A percentile compares a stretch with the other conserved stretches of the same genome.
phyloP scores from a whole-genome alignment of 257 asterid species.

The Orobanche coerulescens region DNA sequence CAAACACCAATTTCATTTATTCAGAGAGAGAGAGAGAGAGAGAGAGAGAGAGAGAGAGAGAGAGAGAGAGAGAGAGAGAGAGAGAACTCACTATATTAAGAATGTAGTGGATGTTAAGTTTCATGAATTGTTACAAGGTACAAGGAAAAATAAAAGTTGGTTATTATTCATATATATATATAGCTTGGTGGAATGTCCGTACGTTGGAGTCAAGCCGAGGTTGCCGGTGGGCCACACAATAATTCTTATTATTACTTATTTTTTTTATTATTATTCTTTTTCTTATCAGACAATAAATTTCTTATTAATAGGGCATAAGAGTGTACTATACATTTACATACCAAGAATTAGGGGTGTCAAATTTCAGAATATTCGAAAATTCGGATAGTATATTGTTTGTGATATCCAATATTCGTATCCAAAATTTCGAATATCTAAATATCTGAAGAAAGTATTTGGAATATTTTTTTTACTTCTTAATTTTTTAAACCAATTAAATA shows the following conservation, averaged over 20 bases:
- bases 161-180: slow-evolving; percentile 22
- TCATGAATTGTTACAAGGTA: slow-evolving; percentile 8
- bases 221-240: slow-evolving; percentile 37
- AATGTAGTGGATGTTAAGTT: slow-evolving; percentile 23
- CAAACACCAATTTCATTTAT: no score
- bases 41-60: not conserved
- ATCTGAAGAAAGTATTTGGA: no score
- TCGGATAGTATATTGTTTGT: no score
- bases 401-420: no score
- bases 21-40: not conserved
- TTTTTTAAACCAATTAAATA: no score
- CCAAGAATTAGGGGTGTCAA: no score
- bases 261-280: not conserved
- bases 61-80: slow-evolving; percentile 1
- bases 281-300: no score
- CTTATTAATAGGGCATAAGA: no score
- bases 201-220: slow-evolving; percentile 51
- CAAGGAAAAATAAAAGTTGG: slow-evolving; percentile 21
- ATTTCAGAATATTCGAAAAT: no score
- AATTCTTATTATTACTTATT: not conserved
- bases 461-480: no score
- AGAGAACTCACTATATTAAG: slow-evolving; percentile 27
- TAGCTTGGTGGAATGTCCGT: slow-evolving; percentile 26
- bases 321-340: no score
- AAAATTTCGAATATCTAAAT: no score